Evolutionary conservation across 2,329 filamentous ascomycete species (phyloP), one percentile per base, ranked within the genome.

Genomic region (Fusarium camptoceras): DNA sequence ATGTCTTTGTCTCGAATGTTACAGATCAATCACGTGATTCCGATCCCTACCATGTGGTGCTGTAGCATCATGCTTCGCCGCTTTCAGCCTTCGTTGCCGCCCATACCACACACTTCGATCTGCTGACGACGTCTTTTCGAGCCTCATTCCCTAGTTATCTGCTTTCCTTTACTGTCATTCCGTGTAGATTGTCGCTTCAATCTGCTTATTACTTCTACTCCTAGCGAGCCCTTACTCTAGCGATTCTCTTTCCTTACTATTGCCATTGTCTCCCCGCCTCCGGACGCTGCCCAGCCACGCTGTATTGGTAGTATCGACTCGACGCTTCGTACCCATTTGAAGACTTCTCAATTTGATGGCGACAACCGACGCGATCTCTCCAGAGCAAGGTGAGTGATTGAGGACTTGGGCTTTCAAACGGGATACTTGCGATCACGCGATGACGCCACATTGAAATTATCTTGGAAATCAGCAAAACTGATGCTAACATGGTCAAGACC

Each of bases 401-500:
- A 28, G 25, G 4, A 22, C 7, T 10, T 41, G 6, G 9, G 18
- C 5, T 20, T 34, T 16, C 11, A 8, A 18, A 44, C 24, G 9
- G 8, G 12, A 28, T 28, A 50, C 25, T 24, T 59, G 34, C 43
- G 39, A 50, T 56, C 34, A 43, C 31, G 20, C 43, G 25, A 59
- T 54, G 58, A 53, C 58, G 56, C 58, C 72, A 64, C 54, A 34
- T 41, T 27, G 28, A 15, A 46, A 54, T 44, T 50, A 39, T 16
- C 54, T 56, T 42, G 14, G 34, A 18, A 42, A 41, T 25, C 15
- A n/a, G 6, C 31, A 60, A 31, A 31, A 53, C 47, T 55, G 25
- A 65, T 34, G 56, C 81, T 83, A 75, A 83, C 75, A 50, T 30
- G 78, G 81, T 68, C 73, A 81, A 94, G 92, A 94, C 79, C 88